Percentiles rank a stretch among this genome's conserved stretches.
Evolutionary conservation across 2,329 filamentous ascomycete genomes (phyloP).

Genomic region (Xylaria sp.): DNA sequence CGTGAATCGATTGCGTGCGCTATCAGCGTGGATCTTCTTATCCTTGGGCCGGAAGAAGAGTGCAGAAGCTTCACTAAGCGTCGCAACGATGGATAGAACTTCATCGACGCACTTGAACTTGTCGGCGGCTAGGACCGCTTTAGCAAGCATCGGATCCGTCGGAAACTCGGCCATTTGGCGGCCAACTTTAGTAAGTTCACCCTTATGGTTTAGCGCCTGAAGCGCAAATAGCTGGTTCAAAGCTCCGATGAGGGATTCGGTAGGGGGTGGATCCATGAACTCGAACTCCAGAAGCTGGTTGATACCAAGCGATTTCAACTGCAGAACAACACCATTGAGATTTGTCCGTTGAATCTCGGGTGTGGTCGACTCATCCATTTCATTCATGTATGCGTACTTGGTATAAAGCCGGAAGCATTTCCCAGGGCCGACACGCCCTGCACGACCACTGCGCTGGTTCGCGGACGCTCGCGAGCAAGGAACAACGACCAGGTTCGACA

Average conservation of each 20-base stretch:
- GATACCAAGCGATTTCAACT: slow-evolving; percentile 90
- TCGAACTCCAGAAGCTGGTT: slow-evolving; percentile 94
- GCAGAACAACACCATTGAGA: slow-evolving; percentile 82
- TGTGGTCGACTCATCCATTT: slow-evolving; percentile 90
- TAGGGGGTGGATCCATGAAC: slow-evolving; percentile 93
- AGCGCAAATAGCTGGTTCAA: slow-evolving; percentile 93
- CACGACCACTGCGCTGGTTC: slow-evolving; percentile 91
- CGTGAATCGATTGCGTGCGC: slow-evolving; percentile 87
- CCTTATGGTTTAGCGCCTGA: slow-evolving; percentile 87
- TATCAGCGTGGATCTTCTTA: slow-evolving; percentile 96
- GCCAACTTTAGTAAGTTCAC: slow-evolving; percentile 89
- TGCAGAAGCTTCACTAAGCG: slow-evolving; percentile 88
- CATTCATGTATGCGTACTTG: slow-evolving; percentile 92
- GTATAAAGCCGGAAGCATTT: slow-evolving; percentile 96
- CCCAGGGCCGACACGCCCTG: slow-evolving; percentile 89
- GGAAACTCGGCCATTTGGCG: slow-evolving; percentile 97
- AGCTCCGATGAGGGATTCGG: slow-evolving; percentile 87
- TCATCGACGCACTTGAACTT: slow-evolving; percentile 95
- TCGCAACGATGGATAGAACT: slow-evolving; percentile 90
- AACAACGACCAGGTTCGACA: slow-evolving; percentile 91
- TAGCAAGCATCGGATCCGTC: slow-evolving; percentile 90
- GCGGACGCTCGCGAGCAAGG: slow-evolving; percentile 92
- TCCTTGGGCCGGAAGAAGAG: slow-evolving; percentile 97
- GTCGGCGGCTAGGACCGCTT: slow-evolving; percentile 87
- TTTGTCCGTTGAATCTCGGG: slow-evolving; percentile 95